Conservation (phyloP, 768 basidiomycete species). For the Termitomyces titanicus region DNA sequence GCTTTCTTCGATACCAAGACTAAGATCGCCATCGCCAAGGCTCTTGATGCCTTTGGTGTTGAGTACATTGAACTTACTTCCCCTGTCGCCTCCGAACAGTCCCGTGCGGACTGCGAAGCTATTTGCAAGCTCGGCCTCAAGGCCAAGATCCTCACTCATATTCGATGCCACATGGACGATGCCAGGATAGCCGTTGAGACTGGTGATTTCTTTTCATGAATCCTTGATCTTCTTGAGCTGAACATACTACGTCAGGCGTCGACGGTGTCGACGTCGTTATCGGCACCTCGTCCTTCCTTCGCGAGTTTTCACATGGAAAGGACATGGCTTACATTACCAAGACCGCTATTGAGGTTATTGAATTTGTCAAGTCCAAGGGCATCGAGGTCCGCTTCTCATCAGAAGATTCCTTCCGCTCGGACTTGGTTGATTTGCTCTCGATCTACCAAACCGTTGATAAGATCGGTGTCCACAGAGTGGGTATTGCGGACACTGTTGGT, state of each 20-base stretch:
- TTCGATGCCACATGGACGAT: slow-evolving; percentile 99
- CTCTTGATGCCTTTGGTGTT: slow-evolving; percentile 97
- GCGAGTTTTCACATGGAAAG: slow-evolving; percentile 99
- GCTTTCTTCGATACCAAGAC: slow-evolving; percentile 99
- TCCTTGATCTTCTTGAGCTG: neutral
- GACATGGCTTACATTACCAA: slow-evolving; percentile 99
- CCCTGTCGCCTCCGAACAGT: slow-evolving; percentile 96
- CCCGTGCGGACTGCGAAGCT: slow-evolving; percentile 88
- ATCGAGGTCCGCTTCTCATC: slow-evolving; percentile 99
- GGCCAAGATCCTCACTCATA: slow-evolving; percentile 97
- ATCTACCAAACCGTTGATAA: slow-evolving; percentile 99
- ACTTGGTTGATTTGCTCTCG: slow-evolving; percentile 95
- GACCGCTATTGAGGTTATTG: slow-evolving; percentile 97
- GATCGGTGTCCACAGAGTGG: slow-evolving; percentile 97
- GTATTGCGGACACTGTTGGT: slow-evolving; percentile 98
- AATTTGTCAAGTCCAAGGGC: slow-evolving; percentile 99
- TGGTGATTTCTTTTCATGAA: slow-evolving; percentile 39
- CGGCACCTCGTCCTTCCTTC: slow-evolving; percentile 97
- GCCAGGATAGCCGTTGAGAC: slow-evolving; percentile 98
- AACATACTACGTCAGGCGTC: slow-evolving; percentile 56
- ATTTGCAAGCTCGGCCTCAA: slow-evolving; percentile 99
- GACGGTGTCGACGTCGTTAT: slow-evolving; percentile 99
- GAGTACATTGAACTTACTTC: slow-evolving; percentile 99
- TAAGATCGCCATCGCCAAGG: slow-evolving; percentile 98
- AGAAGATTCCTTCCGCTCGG: slow-evolving; percentile 99